Base-by-base conservation (phyloP, 179 eudicot species). In the Amaranthus tricolor region DNA sequence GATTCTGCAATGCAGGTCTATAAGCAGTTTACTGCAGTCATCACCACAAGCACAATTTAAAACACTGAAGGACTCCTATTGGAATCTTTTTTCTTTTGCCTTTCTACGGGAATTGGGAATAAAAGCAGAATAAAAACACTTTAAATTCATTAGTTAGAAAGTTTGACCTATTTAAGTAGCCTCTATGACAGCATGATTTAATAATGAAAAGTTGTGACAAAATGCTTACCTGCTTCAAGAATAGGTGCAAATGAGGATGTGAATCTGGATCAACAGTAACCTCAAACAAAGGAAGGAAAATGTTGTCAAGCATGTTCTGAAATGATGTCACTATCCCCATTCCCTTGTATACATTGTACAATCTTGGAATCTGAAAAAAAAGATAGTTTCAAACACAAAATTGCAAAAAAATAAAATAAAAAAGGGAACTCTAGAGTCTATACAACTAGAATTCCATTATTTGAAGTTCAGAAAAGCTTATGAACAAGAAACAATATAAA, bases 261-360 rank as follows among this genome's bases (percentile, higher is more conserved):
- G 99, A 96, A 80, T 82, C 90, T 19, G 99, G 99, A 82, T 93
- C 90, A 63, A 96, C 96, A 63, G 98, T 96, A 48, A 89, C 99
- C 89, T 96, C 99, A 58, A 96, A 96, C 79, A 96, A 82, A 71
- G 99, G 99, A 78, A 96, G 89, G 84, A 96, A 96, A 67, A 96
- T 89, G 81, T 96, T 96, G 85, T 96, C 99, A 58, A 96, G 97
- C 84, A 96, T 86, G 84, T 90, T 96, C 74, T 96, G 99, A 69
- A 96, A 96, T 74, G 99, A 96, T 63, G 98, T 91, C 53, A 88
- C 98, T 66, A 96, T 96, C 45, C 99, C 99, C 98, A 96, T 96
- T 71, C 91, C 99, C 92, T 96, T 93, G 97, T 96, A 96, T 53
- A 96, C 76, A 71, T 91, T 96, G 85, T 96, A 96, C 76, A 96